Percentiles rank a stretch among this genome's conserved stretches.
These are phyloP conservation scores for Corylus americana DNA, from an alignment of 306 rosid genomes.

Conservation along the genomic window DNA sequence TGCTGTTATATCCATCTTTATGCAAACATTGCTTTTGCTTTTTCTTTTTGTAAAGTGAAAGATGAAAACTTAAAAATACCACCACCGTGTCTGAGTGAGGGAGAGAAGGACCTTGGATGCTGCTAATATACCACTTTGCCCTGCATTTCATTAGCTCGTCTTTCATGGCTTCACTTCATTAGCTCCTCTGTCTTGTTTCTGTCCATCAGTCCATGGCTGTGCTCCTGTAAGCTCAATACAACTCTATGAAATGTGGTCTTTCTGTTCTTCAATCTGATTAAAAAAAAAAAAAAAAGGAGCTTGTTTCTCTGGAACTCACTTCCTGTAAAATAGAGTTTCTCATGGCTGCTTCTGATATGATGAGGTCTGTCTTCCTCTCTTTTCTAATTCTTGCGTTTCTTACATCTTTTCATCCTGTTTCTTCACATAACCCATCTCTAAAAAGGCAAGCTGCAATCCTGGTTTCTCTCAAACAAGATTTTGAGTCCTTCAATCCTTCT, in stretches of 20 bases:
- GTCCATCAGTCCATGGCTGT: slow-evolving; percentile 17
- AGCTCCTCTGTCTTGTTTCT: slow-evolving; percentile 11
- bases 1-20: slow-evolving; percentile 52
- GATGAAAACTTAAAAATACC: slow-evolving; percentile 46
- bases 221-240: slow-evolving; percentile 29
- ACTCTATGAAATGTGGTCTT: slow-evolving; percentile 24
- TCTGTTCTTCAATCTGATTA: slow-evolving; percentile 15
- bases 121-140: slow-evolving; percentile 21
- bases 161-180: background rate
- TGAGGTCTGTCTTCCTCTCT: slow-evolving; percentile 28
- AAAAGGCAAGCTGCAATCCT: slow-evolving; percentile 73
- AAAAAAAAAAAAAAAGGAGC: slow-evolving; percentile 7
- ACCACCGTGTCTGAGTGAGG: slow-evolving; percentile 16
- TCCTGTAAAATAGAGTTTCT: slow-evolving; percentile 24
- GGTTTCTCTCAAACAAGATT: slow-evolving; percentile 60
- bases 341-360: slow-evolving; percentile 41
- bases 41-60: slow-evolving; percentile 73
- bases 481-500: slow-evolving; percentile 43
- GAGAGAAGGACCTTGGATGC: slow-evolving; percentile 41
- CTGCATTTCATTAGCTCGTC: slow-evolving; percentile 21
- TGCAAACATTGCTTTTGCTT: slow-evolving; percentile 65
- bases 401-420: slow-evolving; percentile 38
- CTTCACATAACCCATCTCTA: slow-evolving; percentile 47
- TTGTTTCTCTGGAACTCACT: slow-evolving; percentile 20
- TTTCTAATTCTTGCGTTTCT: slow-evolving; percentile 33